Evolutionary conservation across 306 rosid species (phyloP).

Genomic region (Gleditsia sinensis): DNA sequence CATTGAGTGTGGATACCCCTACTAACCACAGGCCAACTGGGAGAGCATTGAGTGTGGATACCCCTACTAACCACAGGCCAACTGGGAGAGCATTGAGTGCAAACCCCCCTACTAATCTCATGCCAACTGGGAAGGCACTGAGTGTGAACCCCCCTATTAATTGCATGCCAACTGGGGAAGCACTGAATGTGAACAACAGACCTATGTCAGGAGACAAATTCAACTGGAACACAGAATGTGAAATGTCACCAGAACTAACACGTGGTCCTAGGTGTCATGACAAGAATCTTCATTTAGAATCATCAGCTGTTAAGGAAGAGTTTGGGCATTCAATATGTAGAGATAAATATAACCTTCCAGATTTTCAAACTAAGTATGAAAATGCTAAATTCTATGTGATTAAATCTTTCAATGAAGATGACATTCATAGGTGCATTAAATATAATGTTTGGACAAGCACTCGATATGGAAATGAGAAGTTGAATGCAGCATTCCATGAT

Average conservation of each 20-base stretch:
- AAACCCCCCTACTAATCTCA: background rate
- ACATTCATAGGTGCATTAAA: slow-evolving; percentile 73
- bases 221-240: slow-evolving; percentile 48
- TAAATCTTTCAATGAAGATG: slow-evolving; percentile 91
- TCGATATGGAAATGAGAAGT: slow-evolving; percentile 69
- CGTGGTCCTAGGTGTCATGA: slow-evolving; percentile 73
- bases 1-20: too few species aligned
- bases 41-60: background rate
- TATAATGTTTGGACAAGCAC: slow-evolving; percentile 93
- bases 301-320: slow-evolving; percentile 50
- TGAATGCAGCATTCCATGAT: slow-evolving; percentile 63
- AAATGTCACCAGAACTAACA: slow-evolving; percentile 48
- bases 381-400: slow-evolving; percentile 71
- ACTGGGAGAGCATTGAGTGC: too few species aligned
- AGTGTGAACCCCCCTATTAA: slow-evolving; percentile 27
- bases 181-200: slow-evolving; percentile 44
- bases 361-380: slow-evolving; percentile 60
- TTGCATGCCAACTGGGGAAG: background rate
- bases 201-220: slow-evolving; percentile 39
- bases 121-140: background rate
- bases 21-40: background rate
- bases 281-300: slow-evolving; percentile 36
- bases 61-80: too few species aligned
- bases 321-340: slow-evolving; percentile 39
- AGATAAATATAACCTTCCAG: slow-evolving; percentile 64